A percentile compares a stretch with the other conserved stretches of the same genome.
Conservation (phyloP, 805 yeast genomes). For the Tetrapisispora nanseiensis region DNA sequence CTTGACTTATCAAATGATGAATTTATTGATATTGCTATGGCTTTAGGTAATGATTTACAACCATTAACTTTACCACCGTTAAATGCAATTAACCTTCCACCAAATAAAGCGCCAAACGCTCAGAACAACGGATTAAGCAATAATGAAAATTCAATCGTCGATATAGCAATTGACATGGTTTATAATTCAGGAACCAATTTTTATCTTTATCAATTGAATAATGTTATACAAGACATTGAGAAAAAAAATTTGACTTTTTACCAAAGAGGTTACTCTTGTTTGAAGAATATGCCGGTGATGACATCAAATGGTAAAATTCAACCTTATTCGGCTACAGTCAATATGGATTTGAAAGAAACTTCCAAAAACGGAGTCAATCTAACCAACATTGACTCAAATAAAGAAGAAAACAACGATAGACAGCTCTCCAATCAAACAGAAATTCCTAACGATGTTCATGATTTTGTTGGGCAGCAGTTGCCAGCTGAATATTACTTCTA, state of each 20-base stretch:
- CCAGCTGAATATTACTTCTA: slow-evolving; percentile 83
- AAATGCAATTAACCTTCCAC: slow-evolving; percentile 17
- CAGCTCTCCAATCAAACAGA: neutral
- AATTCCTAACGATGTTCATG: slow-evolving; percentile 73
- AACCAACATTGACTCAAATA: neutral
- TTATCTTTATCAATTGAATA: slow-evolving; percentile 39
- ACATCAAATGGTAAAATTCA: slow-evolving; percentile 60
- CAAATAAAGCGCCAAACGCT: slow-evolving; percentile 10
- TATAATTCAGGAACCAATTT: slow-evolving; percentile 35
- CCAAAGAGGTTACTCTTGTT: slow-evolving; percentile 57
- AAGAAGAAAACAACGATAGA: neutral
- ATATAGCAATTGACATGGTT: slow-evolving; percentile 32
- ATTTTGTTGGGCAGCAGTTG: slow-evolving; percentile 69
- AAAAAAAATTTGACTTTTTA: slow-evolving; percentile 37
- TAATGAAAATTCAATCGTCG: slow-evolving; percentile 19
- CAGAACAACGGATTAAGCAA: neutral
- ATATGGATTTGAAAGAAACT: slow-evolving; percentile 23
- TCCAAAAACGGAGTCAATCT: neutral
- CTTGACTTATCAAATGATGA: slow-evolving; percentile 53
- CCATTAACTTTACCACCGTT: slow-evolving; percentile 48
- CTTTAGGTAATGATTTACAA: slow-evolving; percentile 71
- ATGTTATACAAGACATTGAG: slow-evolving; percentile 29
- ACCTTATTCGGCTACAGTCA: slow-evolving; percentile 30
- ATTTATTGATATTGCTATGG: slow-evolving; percentile 63
- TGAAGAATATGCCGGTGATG: slow-evolving; percentile 67